Evolutionary conservation across 805 yeast genomes (phyloP), one percentile per base, ranked within the genome.

Genomic region (Wickerhamomyces silvicola): DNA sequence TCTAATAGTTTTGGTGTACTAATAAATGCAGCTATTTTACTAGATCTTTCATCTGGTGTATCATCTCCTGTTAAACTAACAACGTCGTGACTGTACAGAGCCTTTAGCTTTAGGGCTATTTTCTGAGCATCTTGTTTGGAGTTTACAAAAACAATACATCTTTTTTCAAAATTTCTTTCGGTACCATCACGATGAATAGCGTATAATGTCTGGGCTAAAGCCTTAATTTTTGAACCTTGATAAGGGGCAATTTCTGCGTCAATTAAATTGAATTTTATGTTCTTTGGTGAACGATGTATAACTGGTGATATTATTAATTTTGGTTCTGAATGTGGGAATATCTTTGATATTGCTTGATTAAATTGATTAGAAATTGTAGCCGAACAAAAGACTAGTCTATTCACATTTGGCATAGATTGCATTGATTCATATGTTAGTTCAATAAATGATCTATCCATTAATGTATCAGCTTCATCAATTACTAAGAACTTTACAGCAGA

Each of bases 401-500:
- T 66, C 24, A 81, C 58, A 37, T 72, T 70, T 13, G 72, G 64
- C 60, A 77, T 66, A 30, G 56, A 43, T 15, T 57, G 63, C 10
- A 86, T 59, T 2, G 74, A 70, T 2, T 62, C 55, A 39, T 74
- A 68, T 3, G 95, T 83, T 30, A 75, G 78, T 17, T 68, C 68
- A 9, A 78, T 56, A 70, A 87, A 88, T 0, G 92, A 79, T 32
- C 75, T 72, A 52, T 88, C 95, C 76, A 88, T 69, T 35, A 90
- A 60, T 0, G 95, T 82, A 57, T 90, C 98, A 0, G 98, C 97
- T 56, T 90, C 98, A 53, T 90, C 98, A 10, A 83, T 72, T 2
- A 84, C 90, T 27, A 81, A 65, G 48, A 70, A 80, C 18, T 67
- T 65, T 5, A 80, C 75, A 56, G 69, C 42, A 37, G 64, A 48